phyloP scores from a whole-genome alignment of 345 rosid genomes.

The Salix suchowensis region DNA sequence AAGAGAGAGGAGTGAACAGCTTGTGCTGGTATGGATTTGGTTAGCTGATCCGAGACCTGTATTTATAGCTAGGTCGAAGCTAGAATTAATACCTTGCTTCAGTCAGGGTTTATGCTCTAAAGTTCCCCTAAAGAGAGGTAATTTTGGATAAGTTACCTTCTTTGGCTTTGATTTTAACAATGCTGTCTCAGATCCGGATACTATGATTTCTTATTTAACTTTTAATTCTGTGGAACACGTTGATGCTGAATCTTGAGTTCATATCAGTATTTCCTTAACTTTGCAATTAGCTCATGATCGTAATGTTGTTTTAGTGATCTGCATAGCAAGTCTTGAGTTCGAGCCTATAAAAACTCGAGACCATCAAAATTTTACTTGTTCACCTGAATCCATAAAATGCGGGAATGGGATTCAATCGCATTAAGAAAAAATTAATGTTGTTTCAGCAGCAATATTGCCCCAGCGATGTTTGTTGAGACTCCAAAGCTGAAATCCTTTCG shows the following conservation, averaged over 20 bases:
- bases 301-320: too few species aligned
- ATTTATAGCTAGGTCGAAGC: slow-evolving; percentile 19
- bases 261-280: too few species aligned
- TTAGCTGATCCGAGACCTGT: slow-evolving; percentile 8
- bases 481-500: too few species aligned
- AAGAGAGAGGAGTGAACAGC: neutral
- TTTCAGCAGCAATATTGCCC: too few species aligned
- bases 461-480: too few species aligned
- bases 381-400: too few species aligned
- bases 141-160: slow-evolving; percentile 13
- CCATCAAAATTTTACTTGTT: too few species aligned
- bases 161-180: neutral
- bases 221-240: neutral
- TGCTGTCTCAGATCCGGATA: neutral
- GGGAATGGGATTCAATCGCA: too few species aligned
- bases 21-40: slow-evolving; percentile 8
- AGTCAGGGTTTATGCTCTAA: slow-evolving; percentile 17
- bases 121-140: slow-evolving; percentile 9
- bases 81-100: slow-evolving; percentile 47
- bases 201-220: neutral
- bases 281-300: neutral
- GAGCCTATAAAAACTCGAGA: too few species aligned
- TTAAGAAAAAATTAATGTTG: too few species aligned
- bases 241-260: neutral
- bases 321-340: too few species aligned